A percentile compares a stretch with the other conserved stretches of the same genome.
Evolutionary conservation across 495 filamentous ascomycete species (phyloP).

Genomic region (Lepidopterella palustris): DNA sequence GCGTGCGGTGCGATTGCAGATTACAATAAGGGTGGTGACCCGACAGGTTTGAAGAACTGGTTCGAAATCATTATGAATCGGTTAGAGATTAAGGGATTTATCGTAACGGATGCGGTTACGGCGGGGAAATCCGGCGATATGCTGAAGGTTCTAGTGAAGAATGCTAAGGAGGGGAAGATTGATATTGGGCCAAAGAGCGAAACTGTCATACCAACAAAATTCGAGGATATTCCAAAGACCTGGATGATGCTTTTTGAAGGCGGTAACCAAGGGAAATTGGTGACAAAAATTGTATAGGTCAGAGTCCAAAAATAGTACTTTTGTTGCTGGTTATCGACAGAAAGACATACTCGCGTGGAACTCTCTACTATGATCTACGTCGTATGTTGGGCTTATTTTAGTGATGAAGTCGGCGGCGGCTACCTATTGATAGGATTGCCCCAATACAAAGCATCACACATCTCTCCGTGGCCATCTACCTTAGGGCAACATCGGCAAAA

Average conservation of each 20-base stretch:
- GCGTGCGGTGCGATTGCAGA: slow-evolving; percentile 52
- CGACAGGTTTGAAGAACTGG: slow-evolving; percentile 44
- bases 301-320: too few species aligned
- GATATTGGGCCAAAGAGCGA: slow-evolving; percentile 31
- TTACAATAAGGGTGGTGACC: slow-evolving; percentile 41
- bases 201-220: slow-evolving; percentile 34
- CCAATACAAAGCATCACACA: too few species aligned
- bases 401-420: too few species aligned
- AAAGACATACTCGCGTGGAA: too few species aligned
- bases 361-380: too few species aligned
- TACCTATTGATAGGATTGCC: too few species aligned
- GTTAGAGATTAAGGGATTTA: slow-evolving; percentile 56
- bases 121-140: slow-evolving; percentile 25
- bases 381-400: too few species aligned
- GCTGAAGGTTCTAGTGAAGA: slow-evolving; percentile 36
- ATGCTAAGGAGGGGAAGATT: slow-evolving; percentile 43
- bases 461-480: too few species aligned
- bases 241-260: slow-evolving; percentile 37
- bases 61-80: slow-evolving; percentile 46
- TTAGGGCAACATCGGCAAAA: too few species aligned
- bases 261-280: slow-evolving; percentile 36
- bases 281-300: slow-evolving; percentile 30
- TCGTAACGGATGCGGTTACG: slow-evolving; percentile 46
- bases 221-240: slow-evolving; percentile 39
- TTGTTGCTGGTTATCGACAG: too few species aligned